Evolutionary conservation across 139 green algal genomes (phyloP), one percentile per base, ranked within the genome.

Genomic region (Micractinium conductrix): DNA sequence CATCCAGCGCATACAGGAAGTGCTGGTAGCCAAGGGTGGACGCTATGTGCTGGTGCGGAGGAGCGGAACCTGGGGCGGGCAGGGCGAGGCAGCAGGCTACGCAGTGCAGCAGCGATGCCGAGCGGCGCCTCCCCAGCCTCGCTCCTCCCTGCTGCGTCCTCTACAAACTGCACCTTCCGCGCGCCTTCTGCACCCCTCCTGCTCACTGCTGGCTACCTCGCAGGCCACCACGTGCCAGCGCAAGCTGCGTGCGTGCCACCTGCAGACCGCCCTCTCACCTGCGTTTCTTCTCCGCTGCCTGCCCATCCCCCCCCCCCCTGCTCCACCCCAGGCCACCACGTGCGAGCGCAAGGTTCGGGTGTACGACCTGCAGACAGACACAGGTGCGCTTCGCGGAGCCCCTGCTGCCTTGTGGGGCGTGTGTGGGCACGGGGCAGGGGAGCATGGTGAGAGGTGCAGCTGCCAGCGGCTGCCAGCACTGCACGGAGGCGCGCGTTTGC

Each of bases 331-430:
- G 80, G 80, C 80, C 67, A 79, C 80, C 65, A 85, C 80, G 0
- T 79, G 67, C 68, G 80, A 85, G 68, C 83, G 74, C 63, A 84
- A 78, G 67, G 84, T 87, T 30, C 75, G 74, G 9, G 74, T 87
- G 35, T 84, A 62, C 65, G 63, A 83, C 63, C 62, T 75, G 21
- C 72, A 74, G 22, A 19, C 38, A n/a, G 72, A 74, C 43, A 50
- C 82, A n/a, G n/a, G n/a, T n/a, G n/a, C n/a, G n/a, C n/a, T n/a
- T n/a, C n/a, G n/a, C n/a, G n/a, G n/a, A n/a, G n/a, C n/a, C n/a
- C n/a, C n/a, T n/a, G n/a, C n/a, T n/a, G n/a, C n/a, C n/a, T n/a
- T n/a, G n/a, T n/a, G n/a, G n/a, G n/a, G n/a, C n/a, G n/a, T n/a
- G n/a, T n/a, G n/a, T n/a, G n/a, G n/a, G n/a, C n/a, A n/a, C n/a